Evolutionary conservation across 352 stramenopile genomes (phyloP).

Genomic region (Globisporangium cystogenes): DNA sequence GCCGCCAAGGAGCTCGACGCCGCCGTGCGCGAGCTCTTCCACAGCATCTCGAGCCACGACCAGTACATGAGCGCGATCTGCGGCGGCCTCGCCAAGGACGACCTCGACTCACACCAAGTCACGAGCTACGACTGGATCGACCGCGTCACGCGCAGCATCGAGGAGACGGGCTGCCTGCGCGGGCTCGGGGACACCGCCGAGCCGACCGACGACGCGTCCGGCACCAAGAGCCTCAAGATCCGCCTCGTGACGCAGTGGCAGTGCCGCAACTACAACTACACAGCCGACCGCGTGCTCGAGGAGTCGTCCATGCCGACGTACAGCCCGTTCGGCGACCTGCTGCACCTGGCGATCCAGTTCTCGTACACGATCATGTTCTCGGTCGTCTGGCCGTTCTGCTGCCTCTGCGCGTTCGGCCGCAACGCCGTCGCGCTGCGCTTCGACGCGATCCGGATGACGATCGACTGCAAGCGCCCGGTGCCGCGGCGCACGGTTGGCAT

Average conservation of each 20-base stretch:
- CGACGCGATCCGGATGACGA: conserved; percentile 59
- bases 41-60: conserved; percentile 35
- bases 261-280: conserved; percentile 56
- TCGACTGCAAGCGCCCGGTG: conserved; percentile 55
- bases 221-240: conserved; percentile 19
- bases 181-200: conserved; percentile 20
- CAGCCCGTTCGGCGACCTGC: conserved; percentile 40
- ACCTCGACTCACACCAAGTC: conserved; percentile 40
- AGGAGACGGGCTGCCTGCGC: conserved; percentile 24
- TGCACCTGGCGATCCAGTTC: conserved; percentile 64
- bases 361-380: conserved; percentile 70
- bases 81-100: conserved; percentile 22
- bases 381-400: conserved; percentile 61
- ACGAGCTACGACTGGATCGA: conserved; percentile 61
- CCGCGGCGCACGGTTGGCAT: conserved; percentile 49
- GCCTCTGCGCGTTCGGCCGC: conserved; percentile 40
- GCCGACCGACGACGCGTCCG: not conserved
- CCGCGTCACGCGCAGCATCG: conserved; percentile 33
- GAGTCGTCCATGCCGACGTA: conserved; percentile 60
- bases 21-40: conserved; percentile 31
- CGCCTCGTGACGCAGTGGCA: conserved; percentile 48
- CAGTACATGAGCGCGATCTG: conserved; percentile 50
- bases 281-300: conserved; percentile 42
- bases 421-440: conserved; percentile 50
- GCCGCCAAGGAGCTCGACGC: conserved; percentile 27